A percentile compares a stretch with the other conserved stretches of the same genome.
phyloP scores from a whole-genome alignment of 805 yeast genomes.

The Suhomyces xylopsoci region DNA sequence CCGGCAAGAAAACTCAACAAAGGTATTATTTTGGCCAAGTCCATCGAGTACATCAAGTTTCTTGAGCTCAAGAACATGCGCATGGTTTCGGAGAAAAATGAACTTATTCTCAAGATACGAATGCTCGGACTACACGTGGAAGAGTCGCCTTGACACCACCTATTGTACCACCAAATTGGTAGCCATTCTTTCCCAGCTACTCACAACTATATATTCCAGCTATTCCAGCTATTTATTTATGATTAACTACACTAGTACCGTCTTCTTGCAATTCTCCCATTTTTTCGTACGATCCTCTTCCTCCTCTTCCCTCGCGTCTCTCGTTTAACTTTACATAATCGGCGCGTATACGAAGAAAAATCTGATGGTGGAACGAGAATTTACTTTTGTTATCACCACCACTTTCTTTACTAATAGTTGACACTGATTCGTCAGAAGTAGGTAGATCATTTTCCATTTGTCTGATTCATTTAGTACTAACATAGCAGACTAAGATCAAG shows the following conservation, averaged over 20 bases:
- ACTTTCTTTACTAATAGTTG: background rate
- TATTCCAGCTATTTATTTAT: background rate
- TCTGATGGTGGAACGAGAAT: background rate
- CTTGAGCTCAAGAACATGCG: slow-evolving; percentile 57
- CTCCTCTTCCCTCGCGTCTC: background rate
- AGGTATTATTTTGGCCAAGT: slow-evolving; percentile 73
- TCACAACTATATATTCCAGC: background rate
- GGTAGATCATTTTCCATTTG: background rate
- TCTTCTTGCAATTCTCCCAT: too few relatives aligned
- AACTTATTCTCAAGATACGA: slow-evolving; percentile 37
- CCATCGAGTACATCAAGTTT: slow-evolving; percentile 76
- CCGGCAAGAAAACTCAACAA: slow-evolving; percentile 76
- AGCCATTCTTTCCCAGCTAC: too few relatives aligned
- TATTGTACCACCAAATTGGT: background rate
- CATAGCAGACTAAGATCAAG: background rate
- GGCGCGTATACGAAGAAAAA: background rate
- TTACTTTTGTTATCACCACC: background rate
- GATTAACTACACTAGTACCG: background rate
- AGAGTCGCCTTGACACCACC: slow-evolving; percentile 1
- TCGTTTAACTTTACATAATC: slow-evolving; percentile 2
- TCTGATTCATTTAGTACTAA: too few relatives aligned
- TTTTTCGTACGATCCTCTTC: background rate
- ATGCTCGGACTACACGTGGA: slow-evolving; percentile 28
- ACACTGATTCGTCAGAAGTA: background rate
- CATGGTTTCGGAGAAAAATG: slow-evolving; percentile 51